Evolutionary conservation across 2,329 filamentous ascomycete genomes (phyloP), one percentile per base, ranked within the genome.

Genomic region (Neofusicoccum sp.): DNA sequence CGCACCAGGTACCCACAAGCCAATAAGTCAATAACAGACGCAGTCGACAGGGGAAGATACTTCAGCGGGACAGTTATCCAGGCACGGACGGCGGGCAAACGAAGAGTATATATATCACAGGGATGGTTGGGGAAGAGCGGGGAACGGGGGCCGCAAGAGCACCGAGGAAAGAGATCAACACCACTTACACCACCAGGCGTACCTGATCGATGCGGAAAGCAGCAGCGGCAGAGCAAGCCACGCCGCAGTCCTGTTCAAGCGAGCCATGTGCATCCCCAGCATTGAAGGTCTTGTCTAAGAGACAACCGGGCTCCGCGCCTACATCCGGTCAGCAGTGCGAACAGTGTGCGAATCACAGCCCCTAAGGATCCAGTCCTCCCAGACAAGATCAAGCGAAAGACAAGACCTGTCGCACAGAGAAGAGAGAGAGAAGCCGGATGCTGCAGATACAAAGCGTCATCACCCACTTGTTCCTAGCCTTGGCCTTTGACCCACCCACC

Each of bases 141-240:
- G 47, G 31, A 33, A 34, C 4, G 4, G 34, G 31, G 12, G 31
- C 12, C 11, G 40, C 11, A 6, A 40, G 24, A 40, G 20, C 20
- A 20, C 20, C 20, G 20, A 20, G 20, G 20, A 20, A 20, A 20
- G 20, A 38, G 20, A 40, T 40, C 20, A 53, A 40, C 33, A 48
- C n/a, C 24, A 53, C 48, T 53, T 40, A 53, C 48, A 40, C 48
- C 20, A 53, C 48, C 48, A 53, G 20, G 5, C 34, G 34, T 40
- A 53, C 48, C 48, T 40, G 28, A 40, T 40, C 48, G 48, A 33
- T 2, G 30, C 48, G 12, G 48, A 40, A 28, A 40, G 48, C 48
- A 53, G 8, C 48, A 40, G 16, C 34, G 34, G 48, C 14, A 40
- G 48, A 53, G 34, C 48, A 11, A 53, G 34, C 48, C 34, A 40